Base-by-base conservation (phyloP, 73 alveolate genomes). In the Paramecium biaurelia region DNA sequence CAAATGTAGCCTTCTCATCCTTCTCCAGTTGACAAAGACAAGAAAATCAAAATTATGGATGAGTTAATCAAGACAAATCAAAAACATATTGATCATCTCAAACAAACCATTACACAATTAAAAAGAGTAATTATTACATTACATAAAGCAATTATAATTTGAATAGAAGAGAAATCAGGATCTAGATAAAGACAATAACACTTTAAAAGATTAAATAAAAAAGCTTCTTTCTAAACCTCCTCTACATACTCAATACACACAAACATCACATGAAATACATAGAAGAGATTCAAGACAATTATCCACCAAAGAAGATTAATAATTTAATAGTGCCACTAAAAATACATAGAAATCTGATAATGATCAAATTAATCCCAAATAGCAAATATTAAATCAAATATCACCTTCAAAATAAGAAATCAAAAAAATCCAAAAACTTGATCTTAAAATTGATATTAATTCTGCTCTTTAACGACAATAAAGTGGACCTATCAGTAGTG, bases 11-110 rank as follows among this genome's bases (percentile, higher is more conserved):
- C 41, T 0, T 21, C 84, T 63, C 84, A 63, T 63, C 84, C 84
- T 14, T 63, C 84, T 63, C 84, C 87, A 34, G 37, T 74, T 41
- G 90, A 79, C 30, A 79, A 79, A 79, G 90, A 79, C 18, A 41
- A 45, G 24, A 79, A 47, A 34, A 47, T 79, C n/a, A 21, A 43
- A 20, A 45, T 79, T 42, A 79, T 79, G 90, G 90, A 79, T 23
- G 90, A 79, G 7, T 24, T 79, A 15, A 79, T 79, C 8, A 79
- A 79, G 56, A 43, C 90, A 3, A 79, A 79, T 79, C 21, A 79
- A 24, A 41, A 47, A 45, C 90, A 79, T 11, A 79, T 79, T 43
- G 90, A 79, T 14, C 90, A 79, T 79, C 76, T 79, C 7, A 79
- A 79, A 42, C 15, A 41, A 43, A 79, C 72, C 32, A 79, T 79